Evolutionary conservation across 257 asterid species (phyloP), one percentile per base, ranked within the genome.

Genomic region (Vinca minor): DNA sequence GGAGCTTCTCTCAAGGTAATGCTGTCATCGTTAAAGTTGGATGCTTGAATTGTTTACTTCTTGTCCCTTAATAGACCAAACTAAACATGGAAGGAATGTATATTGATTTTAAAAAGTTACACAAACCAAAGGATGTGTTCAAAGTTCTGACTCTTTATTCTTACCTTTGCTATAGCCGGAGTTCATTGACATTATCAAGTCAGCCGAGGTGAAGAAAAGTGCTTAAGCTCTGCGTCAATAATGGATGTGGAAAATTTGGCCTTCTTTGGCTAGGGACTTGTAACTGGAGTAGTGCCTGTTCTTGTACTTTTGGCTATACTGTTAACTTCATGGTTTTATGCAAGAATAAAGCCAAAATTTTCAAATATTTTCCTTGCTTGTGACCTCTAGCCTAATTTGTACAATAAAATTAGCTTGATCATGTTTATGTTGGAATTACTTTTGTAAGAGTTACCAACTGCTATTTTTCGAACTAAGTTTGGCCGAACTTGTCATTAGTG

Each of bases 1-100:
- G 95, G 95, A 71, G 95, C 92, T 77, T 84, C 95, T 42, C 77
- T 87, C 2, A 87, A 84, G 95, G 95, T 87, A 83, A 59, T 34
- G 29, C 7, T n/a, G n/a, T n/a, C n/a, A 12, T 42, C 25, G 1
- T 25, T 8, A 58, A 18, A 35, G 41, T 55, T 29, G 39, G 39
- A 18, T 55, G 39, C 35, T 52, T 13, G 35, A 25, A 52, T 52
- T 52, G n/a, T 52, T 52, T 10, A 14, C n/a, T 52, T 13, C 1
- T 52, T 44, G 20, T 44, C 49, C 20, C 49, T 53, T 46, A n/a
- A 46, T 3, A n/a, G 53, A 46, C 53, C 1, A n/a, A 25, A 54
- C 1, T 4, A 54, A 26, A 25, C 0, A 11, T 9, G 20, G 9
- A 54, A 26, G 28, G 0, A 54, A 1, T 3, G 18, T 25, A 34